Conservation (phyloP, 345 rosid species). For the Hibiscus trionum region DNA sequence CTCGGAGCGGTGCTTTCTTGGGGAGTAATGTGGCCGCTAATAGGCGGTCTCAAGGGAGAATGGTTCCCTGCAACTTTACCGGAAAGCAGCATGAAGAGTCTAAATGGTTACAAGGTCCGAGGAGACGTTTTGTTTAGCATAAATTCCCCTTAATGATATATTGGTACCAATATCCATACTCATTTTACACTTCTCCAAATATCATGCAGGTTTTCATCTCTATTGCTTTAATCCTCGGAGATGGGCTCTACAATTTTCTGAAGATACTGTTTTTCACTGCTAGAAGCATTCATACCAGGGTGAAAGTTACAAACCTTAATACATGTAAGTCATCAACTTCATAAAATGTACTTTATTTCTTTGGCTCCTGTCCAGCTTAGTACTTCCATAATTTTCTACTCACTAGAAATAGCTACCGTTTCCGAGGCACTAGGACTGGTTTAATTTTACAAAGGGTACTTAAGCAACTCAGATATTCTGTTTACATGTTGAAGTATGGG, state of each 20-base stretch:
- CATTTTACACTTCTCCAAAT: not conserved
- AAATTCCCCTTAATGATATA: not conserved
- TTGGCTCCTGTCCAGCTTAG: not conserved
- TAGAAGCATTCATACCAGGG: constrained; percentile 31
- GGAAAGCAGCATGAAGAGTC: constrained; percentile 76
- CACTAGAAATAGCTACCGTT: not conserved
- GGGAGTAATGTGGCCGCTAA: constrained; percentile 96
- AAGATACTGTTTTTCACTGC: constrained; percentile 61
- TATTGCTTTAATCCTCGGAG: constrained; percentile 78
- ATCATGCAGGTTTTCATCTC: constrained; percentile 68
- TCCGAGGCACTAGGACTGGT: not conserved
- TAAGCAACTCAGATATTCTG: not conserved
- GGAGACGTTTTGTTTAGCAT: not conserved
- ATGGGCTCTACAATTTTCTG: constrained; percentile 86
- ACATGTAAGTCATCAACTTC: constrained; percentile 31
- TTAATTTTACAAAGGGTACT: not conserved
- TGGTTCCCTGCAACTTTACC: constrained; percentile 57
- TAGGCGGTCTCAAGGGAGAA: constrained; percentile 51
- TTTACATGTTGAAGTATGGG: not conserved
- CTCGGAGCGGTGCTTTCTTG: constrained; percentile 83
- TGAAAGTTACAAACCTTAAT: constrained; percentile 23
- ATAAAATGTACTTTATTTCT: not conserved
- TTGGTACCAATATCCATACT: not conserved
- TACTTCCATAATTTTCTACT: not conserved
- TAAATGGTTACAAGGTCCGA: constrained; percentile 78